Evolutionary conservation across 495 filamentous ascomycete genomes (phyloP).

Genomic region (Aspergillus egyptiacus): DNA sequence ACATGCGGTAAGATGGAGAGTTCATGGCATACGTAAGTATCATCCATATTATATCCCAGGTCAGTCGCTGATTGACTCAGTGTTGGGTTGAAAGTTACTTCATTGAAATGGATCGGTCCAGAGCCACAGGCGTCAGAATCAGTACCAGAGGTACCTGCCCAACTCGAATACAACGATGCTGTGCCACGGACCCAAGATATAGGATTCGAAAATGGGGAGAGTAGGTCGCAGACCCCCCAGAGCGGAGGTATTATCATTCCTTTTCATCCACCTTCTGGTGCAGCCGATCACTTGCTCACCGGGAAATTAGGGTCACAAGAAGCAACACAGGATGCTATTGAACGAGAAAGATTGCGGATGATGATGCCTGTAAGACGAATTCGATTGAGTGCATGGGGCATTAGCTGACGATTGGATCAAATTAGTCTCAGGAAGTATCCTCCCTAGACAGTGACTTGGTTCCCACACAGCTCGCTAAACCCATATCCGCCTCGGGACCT

Average conservation of each 20-base stretch:
- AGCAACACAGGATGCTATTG: conserved; percentile 20
- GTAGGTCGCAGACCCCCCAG: background rate
- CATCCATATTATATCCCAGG: background rate
- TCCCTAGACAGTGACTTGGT: conserved; percentile 16
- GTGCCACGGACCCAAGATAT: conserved; percentile 19
- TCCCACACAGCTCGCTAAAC: conserved; percentile 21
- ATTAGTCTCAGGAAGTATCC: conserved; percentile 15
- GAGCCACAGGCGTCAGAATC: conserved; percentile 20
- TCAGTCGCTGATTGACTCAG: conserved; percentile 11
- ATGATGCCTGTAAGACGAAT: conserved; percentile 23
- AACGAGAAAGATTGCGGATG: conserved; percentile 19
- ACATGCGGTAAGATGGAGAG: conserved; percentile 29
- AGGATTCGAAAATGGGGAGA: conserved; percentile 16
- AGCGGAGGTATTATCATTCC: conserved; percentile 1
- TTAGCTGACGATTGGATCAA: background rate
- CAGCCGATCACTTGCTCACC: background rate
- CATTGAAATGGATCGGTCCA: conserved; percentile 26
- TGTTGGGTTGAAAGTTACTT: conserved; percentile 32
- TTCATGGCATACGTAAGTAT: conserved; percentile 31
- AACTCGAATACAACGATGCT: conserved; percentile 24
- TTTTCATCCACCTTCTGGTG: background rate
- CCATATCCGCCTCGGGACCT: background rate
- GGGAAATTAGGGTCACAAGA: conserved; percentile 8
- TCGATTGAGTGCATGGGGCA: background rate
- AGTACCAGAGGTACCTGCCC: conserved; percentile 20